These are phyloP conservation scores for Xylariaceae sp. DNA, from an alignment of 2,329 filamentous ascomycete genomes.

Conservation along the genomic window DNA sequence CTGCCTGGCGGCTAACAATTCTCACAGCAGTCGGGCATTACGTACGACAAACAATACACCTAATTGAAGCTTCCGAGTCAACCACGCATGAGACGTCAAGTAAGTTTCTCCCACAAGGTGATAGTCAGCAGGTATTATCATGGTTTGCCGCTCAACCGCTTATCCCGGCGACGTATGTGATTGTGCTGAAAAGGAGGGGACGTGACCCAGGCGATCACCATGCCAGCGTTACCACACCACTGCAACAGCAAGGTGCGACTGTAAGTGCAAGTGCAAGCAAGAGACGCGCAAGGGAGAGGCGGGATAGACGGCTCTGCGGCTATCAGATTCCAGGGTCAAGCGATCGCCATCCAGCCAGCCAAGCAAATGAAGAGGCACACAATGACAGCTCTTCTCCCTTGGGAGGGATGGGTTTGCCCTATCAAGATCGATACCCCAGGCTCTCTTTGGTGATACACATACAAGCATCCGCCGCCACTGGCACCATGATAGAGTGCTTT, in stretches of 20 bases:
- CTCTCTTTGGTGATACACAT: too few relatives aligned
- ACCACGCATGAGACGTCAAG: too few relatives aligned
- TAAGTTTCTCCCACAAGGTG: too few relatives aligned
- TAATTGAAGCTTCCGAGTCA: not conserved
- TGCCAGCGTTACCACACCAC: too few relatives aligned
- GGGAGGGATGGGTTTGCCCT: too few relatives aligned
- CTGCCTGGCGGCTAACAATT: slow-evolving; percentile 20
- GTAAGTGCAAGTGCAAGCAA: not conserved
- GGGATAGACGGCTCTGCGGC: slow-evolving; percentile 6
- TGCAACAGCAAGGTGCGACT: too few relatives aligned
- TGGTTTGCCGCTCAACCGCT: not conserved
- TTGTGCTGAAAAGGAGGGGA: not conserved
- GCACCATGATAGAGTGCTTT: too few relatives aligned
- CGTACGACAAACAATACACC: not conserved
- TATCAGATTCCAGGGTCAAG: slow-evolving; percentile 10
- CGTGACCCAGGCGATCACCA: not conserved
- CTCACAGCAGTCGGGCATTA: not conserved
- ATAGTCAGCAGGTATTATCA: not conserved
- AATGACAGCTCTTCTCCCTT: too few relatives aligned
- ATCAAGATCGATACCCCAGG: too few relatives aligned
- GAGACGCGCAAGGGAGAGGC: slow-evolving; percentile 1
- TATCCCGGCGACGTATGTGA: not conserved
- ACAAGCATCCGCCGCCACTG: too few relatives aligned
- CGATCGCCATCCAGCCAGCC: slow-evolving; percentile 6
- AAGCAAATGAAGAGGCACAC: slow-evolving; percentile 12